A percentile compares a stretch with the other conserved stretches of the same genome.
phyloP scores from a whole-genome alignment of 108 stramenopile genomes.

The Stephanodiscus minutulus region DNA sequence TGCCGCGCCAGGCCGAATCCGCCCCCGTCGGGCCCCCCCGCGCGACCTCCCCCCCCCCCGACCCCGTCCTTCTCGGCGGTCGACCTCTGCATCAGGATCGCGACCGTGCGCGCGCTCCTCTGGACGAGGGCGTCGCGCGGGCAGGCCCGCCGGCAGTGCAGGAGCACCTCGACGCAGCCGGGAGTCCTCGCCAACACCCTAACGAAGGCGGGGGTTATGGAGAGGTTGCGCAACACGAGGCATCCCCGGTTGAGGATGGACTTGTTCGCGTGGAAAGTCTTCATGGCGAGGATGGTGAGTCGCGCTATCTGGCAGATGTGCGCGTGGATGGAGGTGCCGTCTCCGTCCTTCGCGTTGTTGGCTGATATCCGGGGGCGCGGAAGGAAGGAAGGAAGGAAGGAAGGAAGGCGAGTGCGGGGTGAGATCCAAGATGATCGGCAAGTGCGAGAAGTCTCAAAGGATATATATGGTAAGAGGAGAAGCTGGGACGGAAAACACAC shows the following conservation, averaged over 20 bases:
- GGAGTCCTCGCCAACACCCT: constrained; percentile 27
- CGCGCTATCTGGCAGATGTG: constrained; percentile 44
- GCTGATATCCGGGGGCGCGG: too few species aligned
- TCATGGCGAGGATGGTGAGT: constrained; percentile 43
- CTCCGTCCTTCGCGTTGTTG: constrained; percentile 13
- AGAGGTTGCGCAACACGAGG: constrained; percentile 37
- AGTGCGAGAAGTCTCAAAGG: too few species aligned
- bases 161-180: constrained; percentile 33
- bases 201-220: constrained; percentile 33
- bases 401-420: too few species aligned
- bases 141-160: constrained; percentile 31
- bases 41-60: too few species aligned
- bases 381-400: neutral
- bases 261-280: constrained; percentile 40
- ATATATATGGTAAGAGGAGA: too few species aligned
- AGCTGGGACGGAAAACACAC: too few species aligned
- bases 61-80: neutral
- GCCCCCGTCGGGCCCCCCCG: too few species aligned
- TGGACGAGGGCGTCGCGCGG: constrained; percentile 33
- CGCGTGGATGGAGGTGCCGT: constrained; percentile 29
- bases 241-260: constrained; percentile 43
- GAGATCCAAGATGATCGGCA: too few species aligned
- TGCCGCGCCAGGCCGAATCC: too few species aligned
- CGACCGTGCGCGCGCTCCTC: constrained; percentile 26
- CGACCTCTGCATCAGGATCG: constrained; percentile 33